Percentiles rank a stretch among this genome's conserved stretches.
These are phyloP conservation scores for Pythium rhizo-oryzae DNA, from an alignment of 352 stramenopile species.

Conservation along the genomic window DNA sequence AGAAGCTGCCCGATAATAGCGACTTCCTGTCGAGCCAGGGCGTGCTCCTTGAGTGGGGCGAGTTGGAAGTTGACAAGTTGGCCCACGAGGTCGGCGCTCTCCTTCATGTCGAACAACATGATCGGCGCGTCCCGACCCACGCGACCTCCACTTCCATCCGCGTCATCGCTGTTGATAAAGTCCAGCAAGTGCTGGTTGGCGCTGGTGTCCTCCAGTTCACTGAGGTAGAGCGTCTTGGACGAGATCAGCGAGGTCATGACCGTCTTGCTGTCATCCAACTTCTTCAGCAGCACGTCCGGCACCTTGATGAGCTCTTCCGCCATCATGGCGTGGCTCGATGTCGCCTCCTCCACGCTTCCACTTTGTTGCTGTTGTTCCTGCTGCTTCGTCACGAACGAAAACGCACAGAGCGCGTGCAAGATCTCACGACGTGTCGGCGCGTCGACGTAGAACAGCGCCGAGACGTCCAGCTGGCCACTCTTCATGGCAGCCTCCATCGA, in stretches of 20 bases:
- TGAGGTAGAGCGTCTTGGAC: conserved; percentile 77
- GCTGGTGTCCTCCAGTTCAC: conserved; percentile 41
- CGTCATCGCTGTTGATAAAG: conserved; percentile 39
- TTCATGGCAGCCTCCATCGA: conserved; percentile 86
- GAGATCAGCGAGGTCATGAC: conserved; percentile 60
- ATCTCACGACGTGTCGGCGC: conserved; percentile 65
- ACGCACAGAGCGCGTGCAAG: conserved; percentile 79
- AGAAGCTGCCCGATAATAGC: conserved; percentile 59
- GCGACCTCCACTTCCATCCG: conserved; percentile 27
- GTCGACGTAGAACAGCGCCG: conserved; percentile 76
- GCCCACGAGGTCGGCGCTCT: conserved; percentile 63
- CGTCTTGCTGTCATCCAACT: conserved; percentile 54
- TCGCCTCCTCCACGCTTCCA: conserved; percentile 8
- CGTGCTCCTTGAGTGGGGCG: conserved; percentile 72
- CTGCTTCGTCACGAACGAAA: conserved; percentile 66
- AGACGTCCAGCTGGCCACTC: conserved; percentile 72
- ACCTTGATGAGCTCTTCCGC: conserved; percentile 71
- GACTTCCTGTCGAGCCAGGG: conserved; percentile 66
- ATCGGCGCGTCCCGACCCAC: conserved; percentile 66
- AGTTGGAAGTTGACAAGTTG: conserved; percentile 80
- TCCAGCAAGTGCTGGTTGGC: conserved; percentile 37
- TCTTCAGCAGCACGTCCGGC: conserved; percentile 59
- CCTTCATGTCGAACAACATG: conserved; percentile 81
- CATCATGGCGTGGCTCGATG: conserved; percentile 45
- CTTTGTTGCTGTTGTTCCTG: conserved; percentile 32